Evolutionary conservation across 2,329 filamentous ascomycete genomes (phyloP), one percentile per base, ranked within the genome.

Genomic region (Huntiella omanensis): DNA sequence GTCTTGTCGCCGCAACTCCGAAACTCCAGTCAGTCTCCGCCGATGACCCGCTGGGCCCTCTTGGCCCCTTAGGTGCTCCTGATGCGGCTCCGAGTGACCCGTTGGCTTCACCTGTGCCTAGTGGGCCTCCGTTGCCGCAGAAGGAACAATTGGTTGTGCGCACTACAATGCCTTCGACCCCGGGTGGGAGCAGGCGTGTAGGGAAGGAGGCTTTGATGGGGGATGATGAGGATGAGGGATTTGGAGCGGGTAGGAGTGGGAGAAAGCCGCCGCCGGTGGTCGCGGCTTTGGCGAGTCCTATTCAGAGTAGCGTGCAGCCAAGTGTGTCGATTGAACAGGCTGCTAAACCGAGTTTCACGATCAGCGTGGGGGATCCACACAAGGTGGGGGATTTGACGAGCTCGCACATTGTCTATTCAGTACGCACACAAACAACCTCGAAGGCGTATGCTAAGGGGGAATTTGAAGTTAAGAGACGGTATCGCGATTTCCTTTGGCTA

Each of bases 381-480:
- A 98, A 96, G 66, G 88, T 98, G 54, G 91, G 91, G 50, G 91
- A 96, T 62, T 63, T 96, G 60, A 95, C 91, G 6, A 94, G 83
- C 61, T 94, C 87, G 52, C 91, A 98, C 62, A 98, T 94, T 53
- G 91, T 96, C 41, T 98, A 98, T 64, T 85, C 85, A 55, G 91
- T 98, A 53, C 75, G 83, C 56, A 98, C 91, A 49, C 53, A 92
- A 83, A 98, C 91, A 10, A 83, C 85, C 1, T 96, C 88, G 34
- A 95, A 95, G 66, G 91, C 86, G 44, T 98, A 96, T 63, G 83
- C 83, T 58, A 82, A 88, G 56, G 71, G 83, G 45, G 87, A 94
- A 57, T 96, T 98, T 57, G 80, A 85, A 48, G 91, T 98, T 54
- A 93, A 86, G 57, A 75, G 91, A 55, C 77, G 91, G 57, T 98